Percentiles rank a stretch among this genome's conserved stretches.
Conservation (phyloP, 352 stramenopile genomes). For the Paralagenidium karlingii region DNA sequence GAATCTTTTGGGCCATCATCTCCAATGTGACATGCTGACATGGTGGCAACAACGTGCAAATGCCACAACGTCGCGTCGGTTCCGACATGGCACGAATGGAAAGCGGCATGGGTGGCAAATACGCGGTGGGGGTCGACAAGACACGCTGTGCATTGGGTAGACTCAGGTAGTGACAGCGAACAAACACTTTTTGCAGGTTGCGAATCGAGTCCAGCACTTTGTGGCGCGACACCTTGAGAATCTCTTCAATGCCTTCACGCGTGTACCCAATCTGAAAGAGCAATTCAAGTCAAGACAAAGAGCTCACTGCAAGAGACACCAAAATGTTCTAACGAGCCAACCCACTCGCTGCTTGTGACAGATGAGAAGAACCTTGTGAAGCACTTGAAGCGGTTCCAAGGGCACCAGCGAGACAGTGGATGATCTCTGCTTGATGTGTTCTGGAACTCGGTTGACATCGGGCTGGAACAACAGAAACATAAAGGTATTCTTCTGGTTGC, state of each 20-base stretch:
- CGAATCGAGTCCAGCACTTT: slow-evolving; percentile 27
- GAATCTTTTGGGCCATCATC: slow-evolving; percentile 26
- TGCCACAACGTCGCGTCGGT: slow-evolving; percentile 37
- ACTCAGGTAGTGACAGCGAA: slow-evolving; percentile 34
- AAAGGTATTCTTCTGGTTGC: slow-evolving; percentile 44
- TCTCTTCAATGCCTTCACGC: slow-evolving; percentile 33
- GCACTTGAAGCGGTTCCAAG: slow-evolving; percentile 25
- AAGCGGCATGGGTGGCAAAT: slow-evolving; percentile 21
- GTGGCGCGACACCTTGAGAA: slow-evolving; percentile 15
- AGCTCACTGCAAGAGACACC: neutral
- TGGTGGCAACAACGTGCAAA: slow-evolving; percentile 53
- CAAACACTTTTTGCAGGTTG: slow-evolving; percentile 31
- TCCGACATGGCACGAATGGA: slow-evolving; percentile 44
- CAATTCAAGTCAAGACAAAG: neutral
- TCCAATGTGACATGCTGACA: slow-evolving; percentile 38
- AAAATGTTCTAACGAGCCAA: neutral
- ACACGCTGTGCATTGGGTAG: slow-evolving; percentile 33
- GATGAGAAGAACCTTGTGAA: slow-evolving; percentile 35
- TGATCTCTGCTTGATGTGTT: slow-evolving; percentile 36
- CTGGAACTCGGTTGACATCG: slow-evolving; percentile 36
- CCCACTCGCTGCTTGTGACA: slow-evolving; percentile 29
- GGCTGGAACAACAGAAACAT: slow-evolving; percentile 35
- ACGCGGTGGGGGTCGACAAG: neutral
- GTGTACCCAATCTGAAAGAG: slow-evolving; percentile 41
- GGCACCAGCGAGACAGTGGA: slow-evolving; percentile 21